These are phyloP conservation scores for Populus davidiana DNA, from an alignment of 345 rosid genomes.

Conservation along the genomic window DNA sequence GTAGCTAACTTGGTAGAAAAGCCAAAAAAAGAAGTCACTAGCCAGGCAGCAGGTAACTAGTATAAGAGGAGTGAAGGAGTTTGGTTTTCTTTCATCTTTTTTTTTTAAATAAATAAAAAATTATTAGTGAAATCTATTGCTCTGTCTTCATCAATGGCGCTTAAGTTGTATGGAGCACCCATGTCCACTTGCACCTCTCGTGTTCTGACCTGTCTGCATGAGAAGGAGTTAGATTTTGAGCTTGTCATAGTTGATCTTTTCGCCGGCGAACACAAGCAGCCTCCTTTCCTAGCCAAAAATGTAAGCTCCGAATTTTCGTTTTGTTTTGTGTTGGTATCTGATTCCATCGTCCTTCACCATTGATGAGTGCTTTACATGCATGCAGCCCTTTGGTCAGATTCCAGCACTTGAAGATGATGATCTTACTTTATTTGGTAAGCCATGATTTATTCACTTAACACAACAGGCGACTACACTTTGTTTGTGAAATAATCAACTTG, in stretches of 20 bases:
- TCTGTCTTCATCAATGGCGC: conserved; percentile 34
- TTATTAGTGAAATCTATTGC: background rate
- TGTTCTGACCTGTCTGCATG: conserved; percentile 62
- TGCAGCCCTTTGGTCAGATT: conserved; percentile 59
- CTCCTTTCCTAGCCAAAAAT: conserved; percentile 57
- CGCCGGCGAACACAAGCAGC: conserved; percentile 60
- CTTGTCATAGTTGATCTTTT: conserved; percentile 62
- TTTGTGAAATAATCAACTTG: too few relatives aligned
- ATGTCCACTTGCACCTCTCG: conserved; percentile 68
- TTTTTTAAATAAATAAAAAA: too few relatives aligned
- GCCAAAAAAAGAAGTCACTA: background rate
- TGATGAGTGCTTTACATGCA: background rate
- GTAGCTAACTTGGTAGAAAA: background rate
- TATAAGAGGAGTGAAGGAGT: background rate
- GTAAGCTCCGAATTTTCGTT: conserved; percentile 24
- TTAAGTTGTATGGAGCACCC: conserved; percentile 64
- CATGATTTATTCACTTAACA: background rate
- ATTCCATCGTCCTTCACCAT: background rate
- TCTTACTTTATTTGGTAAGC: conserved; percentile 65
- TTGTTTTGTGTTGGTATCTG: background rate
- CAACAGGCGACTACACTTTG: too few relatives aligned
- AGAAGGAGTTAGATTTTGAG: conserved; percentile 68
- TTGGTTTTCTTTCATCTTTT: background rate
- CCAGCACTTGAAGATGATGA: conserved; percentile 83
- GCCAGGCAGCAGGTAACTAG: background rate